Conservation (phyloP, 2,329 filamentous ascomycete species). For the Verticillium alfalfae region DNA sequence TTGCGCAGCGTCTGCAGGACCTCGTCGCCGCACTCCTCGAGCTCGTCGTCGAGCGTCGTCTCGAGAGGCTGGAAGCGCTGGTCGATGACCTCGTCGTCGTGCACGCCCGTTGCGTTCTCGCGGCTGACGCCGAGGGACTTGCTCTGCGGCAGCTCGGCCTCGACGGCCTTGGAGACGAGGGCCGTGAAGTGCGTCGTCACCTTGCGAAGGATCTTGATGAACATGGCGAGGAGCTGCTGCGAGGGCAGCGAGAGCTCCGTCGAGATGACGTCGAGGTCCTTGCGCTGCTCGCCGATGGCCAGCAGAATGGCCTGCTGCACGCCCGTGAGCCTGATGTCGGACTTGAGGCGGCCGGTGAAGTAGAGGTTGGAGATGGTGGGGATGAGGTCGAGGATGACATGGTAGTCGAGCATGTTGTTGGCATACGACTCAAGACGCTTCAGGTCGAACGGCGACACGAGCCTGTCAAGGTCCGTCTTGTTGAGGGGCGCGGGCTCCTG, state of each 20-base stretch:
- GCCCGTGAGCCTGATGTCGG: constrained; percentile 65
- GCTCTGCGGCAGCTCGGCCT: constrained; percentile 56
- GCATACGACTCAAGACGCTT: constrained; percentile 94
- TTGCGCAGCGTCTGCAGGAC: constrained; percentile 64
- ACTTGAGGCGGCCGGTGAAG: constrained; percentile 71
- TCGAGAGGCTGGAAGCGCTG: constrained; percentile 66
- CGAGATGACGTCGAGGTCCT: constrained; percentile 75
- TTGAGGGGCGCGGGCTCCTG: constrained; percentile 49
- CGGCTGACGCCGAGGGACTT: constrained; percentile 53
- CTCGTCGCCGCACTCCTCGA: constrained; percentile 78
- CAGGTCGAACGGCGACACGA: constrained; percentile 86
- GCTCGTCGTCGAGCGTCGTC: constrained; percentile 69
- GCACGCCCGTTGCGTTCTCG: constrained; percentile 56
- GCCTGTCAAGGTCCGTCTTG: constrained; percentile 69
- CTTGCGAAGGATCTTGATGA: constrained; percentile 93
- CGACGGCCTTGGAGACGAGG: constrained; percentile 69
- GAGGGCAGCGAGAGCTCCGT: constrained; percentile 69
- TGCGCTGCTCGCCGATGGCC: constrained; percentile 86
- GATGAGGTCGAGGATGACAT: constrained; percentile 90
- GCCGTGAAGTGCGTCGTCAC: constrained; percentile 71
- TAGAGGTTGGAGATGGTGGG: constrained; percentile 77
- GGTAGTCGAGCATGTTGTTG: constrained; percentile 96
- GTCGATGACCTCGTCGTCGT: constrained; percentile 63
- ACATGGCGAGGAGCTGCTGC: constrained; percentile 88
- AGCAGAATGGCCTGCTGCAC: constrained; percentile 83